Evolutionary conservation across 2,329 filamentous ascomycete species (phyloP).

Genomic region (Nemania bipapillata): DNA sequence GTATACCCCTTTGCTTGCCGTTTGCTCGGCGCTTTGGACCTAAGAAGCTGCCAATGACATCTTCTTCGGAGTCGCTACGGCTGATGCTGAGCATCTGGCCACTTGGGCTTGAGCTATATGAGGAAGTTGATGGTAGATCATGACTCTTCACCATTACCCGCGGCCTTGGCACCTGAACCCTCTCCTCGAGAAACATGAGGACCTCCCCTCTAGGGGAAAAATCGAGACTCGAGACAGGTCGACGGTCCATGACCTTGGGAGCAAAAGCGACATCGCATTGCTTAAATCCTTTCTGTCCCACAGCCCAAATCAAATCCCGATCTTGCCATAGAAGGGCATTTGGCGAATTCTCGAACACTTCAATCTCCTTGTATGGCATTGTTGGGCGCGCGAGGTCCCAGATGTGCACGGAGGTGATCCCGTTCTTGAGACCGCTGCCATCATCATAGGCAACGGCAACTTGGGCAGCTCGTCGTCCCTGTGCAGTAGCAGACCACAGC

Average conservation of each 20-base stretch:
- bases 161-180: conserved; percentile 59
- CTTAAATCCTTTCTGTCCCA: conserved; percentile 70
- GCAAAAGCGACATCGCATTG: conserved; percentile 74
- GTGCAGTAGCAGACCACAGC: conserved; percentile 72
- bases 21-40: conserved; percentile 57
- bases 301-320: conserved; percentile 74
- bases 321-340: conserved; percentile 71
- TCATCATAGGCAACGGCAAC: conserved; percentile 72
- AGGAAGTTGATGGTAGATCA: conserved; percentile 52
- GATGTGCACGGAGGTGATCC: conserved; percentile 69
- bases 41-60: conserved; percentile 70
- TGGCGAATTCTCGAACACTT: conserved; percentile 68
- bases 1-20: conserved; percentile 58
- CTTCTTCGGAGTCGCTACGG: conserved; percentile 73
- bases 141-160: conserved; percentile 45
- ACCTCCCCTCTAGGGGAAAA: conserved; percentile 70
- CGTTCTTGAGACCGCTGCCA: conserved; percentile 62
- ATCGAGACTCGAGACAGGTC: conserved; percentile 69
- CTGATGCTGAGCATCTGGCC: conserved; percentile 65
- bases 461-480: conserved; percentile 69
- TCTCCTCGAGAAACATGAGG: conserved; percentile 71
- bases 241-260: conserved; percentile 70
- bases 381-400: conserved; percentile 76
- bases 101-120: conserved; percentile 62
- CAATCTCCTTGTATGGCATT: conserved; percentile 73